These are phyloP conservation scores for Lanzia echinophila DNA, from an alignment of 2,329 filamentous ascomycete genomes.

Conservation along the genomic window DNA sequence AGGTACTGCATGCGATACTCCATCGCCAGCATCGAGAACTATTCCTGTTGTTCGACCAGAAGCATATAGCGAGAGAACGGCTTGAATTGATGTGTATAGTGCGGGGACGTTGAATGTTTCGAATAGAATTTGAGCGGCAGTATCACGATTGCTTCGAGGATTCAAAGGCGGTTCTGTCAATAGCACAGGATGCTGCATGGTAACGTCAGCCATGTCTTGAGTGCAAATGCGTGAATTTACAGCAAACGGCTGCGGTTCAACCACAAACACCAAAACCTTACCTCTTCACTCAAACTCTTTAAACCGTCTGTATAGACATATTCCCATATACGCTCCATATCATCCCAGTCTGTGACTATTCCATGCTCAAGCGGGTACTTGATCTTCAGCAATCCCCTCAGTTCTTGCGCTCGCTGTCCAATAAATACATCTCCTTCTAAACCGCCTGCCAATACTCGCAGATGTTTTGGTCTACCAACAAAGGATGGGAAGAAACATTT, in stretches of 20 bases:
- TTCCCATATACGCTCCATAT: constrained; percentile 99
- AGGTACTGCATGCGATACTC: constrained; percentile 93
- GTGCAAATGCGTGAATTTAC: background rate
- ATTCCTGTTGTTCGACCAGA: constrained; percentile 94
- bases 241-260: background rate
- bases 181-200: constrained; percentile 75
- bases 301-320: constrained; percentile 94
- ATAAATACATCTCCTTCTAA: constrained; percentile 97
- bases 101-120: constrained; percentile 98
- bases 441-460: constrained; percentile 90
- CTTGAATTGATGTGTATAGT: constrained; percentile 93
- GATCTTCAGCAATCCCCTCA: constrained; percentile 91
- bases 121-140: constrained; percentile 93
- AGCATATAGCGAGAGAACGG: constrained; percentile 90
- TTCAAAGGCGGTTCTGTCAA: constrained; percentile 95
- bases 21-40: constrained; percentile 90
- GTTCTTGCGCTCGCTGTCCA: constrained; percentile 78
- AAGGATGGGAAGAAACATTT: constrained; percentile 98
- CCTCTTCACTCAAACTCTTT: constrained; percentile 96
- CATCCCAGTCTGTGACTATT: constrained; percentile 98
- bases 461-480: constrained; percentile 91
- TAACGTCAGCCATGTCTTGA: constrained; percentile 7
- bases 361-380: constrained; percentile 93
- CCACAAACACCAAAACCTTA: constrained; percentile 34
- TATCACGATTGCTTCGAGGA: constrained; percentile 91